Conservation (phyloP, 2,329 filamentous ascomycete genomes). For the Aspergillus pseudoviridinutans region DNA sequence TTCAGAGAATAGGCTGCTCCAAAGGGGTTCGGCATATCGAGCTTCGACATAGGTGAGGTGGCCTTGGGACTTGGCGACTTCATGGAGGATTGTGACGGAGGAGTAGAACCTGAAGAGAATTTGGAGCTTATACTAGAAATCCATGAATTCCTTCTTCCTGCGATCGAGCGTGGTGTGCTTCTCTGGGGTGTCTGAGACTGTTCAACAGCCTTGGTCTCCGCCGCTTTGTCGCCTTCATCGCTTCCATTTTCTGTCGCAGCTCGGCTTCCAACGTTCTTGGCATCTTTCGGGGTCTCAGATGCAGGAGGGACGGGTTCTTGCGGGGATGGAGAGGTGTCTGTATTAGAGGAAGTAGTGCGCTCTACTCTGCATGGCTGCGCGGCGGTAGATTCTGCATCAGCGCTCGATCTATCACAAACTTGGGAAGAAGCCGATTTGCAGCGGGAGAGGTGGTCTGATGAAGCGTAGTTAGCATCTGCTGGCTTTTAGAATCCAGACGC, state of each 20-base stretch:
- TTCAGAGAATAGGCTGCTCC: slow-evolving; percentile 40
- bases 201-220: slow-evolving; percentile 20
- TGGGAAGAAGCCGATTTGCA: slow-evolving; percentile 34
- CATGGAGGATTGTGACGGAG: slow-evolving; percentile 34
- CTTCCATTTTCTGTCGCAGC: slow-evolving; percentile 15
- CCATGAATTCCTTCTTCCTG: slow-evolving; percentile 73
- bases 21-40: slow-evolving; percentile 43
- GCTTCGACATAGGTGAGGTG: slow-evolving; percentile 28
- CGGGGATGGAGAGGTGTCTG: slow-evolving; percentile 16
- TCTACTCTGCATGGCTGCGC: slow-evolving; percentile 16
- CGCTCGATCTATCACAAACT: slow-evolving; percentile 24
- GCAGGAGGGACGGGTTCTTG: slow-evolving; percentile 9
- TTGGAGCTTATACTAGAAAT: slow-evolving; percentile 90
- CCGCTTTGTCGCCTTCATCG: slow-evolving; percentile 14
- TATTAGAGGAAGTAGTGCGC: slow-evolving; percentile 21
- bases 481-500: slow-evolving; percentile 3
- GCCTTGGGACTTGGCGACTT: slow-evolving; percentile 32
- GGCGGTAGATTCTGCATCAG: slow-evolving; percentile 19
- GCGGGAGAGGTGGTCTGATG: slow-evolving; percentile 32
- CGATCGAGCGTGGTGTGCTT: slow-evolving; percentile 27
- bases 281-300: slow-evolving; percentile 11
- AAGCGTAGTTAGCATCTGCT: slow-evolving; percentile 7
- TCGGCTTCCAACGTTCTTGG: slow-evolving; percentile 10
- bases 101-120: slow-evolving; percentile 62
- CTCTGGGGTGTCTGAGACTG: slow-evolving; percentile 21